Conservation (phyloP, 1,139 yeast species). For the Magnusiomyces fungicola region DNA sequence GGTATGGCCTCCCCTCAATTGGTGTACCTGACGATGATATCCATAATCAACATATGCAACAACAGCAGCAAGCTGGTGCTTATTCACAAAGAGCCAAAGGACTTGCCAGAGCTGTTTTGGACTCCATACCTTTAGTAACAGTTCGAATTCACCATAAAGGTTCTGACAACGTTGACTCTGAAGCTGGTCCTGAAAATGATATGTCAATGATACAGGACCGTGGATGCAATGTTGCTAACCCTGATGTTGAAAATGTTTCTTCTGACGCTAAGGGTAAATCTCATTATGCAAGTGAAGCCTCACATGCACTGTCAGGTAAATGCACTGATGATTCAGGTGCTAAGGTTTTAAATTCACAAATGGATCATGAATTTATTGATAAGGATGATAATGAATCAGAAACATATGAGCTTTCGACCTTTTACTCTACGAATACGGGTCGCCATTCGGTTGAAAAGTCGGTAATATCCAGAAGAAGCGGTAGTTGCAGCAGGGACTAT, state of each 20-base stretch:
- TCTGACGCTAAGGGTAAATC: too few relatives aligned
- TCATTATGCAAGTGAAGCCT: too few relatives aligned
- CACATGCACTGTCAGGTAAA: too few relatives aligned
- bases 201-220: too few relatives aligned
- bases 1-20: conserved; percentile 27
- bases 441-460: not conserved
- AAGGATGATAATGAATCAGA: not conserved
- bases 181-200: not conserved
- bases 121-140: conserved; percentile 32
- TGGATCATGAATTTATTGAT: not conserved
- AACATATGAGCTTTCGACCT: not conserved
- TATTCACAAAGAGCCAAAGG: conserved; percentile 29
- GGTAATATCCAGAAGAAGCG: not conserved
- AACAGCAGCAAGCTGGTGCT: not conserved
- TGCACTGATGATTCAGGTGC: too few relatives aligned
- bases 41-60: not conserved
- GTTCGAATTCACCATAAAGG: conserved; percentile 19
- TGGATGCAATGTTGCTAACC: too few relatives aligned
- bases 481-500: not conserved
- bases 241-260: too few relatives aligned
- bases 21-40: conserved; percentile 10
- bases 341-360: too few relatives aligned
- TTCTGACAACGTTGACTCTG: too few relatives aligned
- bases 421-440: not conserved
- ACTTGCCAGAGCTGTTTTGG: conserved; percentile 33